Conservation (phyloP, 2,329 filamentous ascomycete genomes). For the Fusarium denticulatum region DNA sequence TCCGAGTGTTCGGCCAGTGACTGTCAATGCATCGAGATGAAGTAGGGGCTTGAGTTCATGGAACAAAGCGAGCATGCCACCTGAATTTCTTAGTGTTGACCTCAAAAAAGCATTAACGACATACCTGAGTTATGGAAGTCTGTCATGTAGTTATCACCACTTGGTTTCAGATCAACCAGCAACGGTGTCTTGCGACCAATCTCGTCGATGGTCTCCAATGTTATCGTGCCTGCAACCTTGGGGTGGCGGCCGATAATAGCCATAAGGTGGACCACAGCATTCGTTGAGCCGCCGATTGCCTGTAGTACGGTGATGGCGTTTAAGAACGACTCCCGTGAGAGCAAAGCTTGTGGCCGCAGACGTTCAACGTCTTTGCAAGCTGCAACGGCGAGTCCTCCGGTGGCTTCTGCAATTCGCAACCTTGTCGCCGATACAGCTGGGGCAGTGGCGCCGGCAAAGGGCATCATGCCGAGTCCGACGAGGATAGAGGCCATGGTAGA, state of each 20-base stretch:
- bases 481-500: constrained; percentile 90
- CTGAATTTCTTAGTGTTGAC: constrained; percentile 45
- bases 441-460: constrained; percentile 80
- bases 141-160: constrained; percentile 87
- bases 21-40: constrained; percentile 78
- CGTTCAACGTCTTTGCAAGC: constrained; percentile 71
- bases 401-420: constrained; percentile 82
- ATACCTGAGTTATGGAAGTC: constrained; percentile 76
- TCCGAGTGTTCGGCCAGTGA: constrained; percentile 86
- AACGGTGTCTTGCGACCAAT: constrained; percentile 82
- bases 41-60: constrained; percentile 81
- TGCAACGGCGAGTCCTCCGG: constrained; percentile 73
- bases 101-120: accelerated
- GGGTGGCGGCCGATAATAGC: constrained; percentile 83
- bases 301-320: constrained; percentile 90
- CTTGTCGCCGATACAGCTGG: constrained; percentile 82
- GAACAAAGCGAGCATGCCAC: constrained; percentile 84
- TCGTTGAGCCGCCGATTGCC: constrained; percentile 85
- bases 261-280: constrained; percentile 86
- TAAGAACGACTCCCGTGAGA: constrained; percentile 80
- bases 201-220: constrained; percentile 80
- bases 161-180: constrained; percentile 86
- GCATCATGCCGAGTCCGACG: constrained; percentile 82
- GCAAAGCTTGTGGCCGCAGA: constrained; percentile 74
- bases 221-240: constrained; percentile 69